Percentiles rank a stretch among this genome's conserved stretches.
Conservation (phyloP, 2,329 filamentous ascomycete genomes). For the Pyricularia grisea region DNA sequence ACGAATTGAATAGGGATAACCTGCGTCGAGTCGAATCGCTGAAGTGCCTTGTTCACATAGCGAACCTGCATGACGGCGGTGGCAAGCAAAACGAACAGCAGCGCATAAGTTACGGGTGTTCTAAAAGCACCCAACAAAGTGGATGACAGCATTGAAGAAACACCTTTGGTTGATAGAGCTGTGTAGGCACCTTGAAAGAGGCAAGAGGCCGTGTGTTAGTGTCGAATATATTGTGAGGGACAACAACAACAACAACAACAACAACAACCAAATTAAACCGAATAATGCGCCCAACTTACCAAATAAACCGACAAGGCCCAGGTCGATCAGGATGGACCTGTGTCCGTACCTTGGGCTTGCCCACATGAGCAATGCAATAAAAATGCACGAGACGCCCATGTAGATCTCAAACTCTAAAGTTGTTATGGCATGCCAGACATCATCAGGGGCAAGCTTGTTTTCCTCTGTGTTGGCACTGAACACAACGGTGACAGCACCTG, state of each 20-base stretch:
- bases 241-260: too few relatives aligned
- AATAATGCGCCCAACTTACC: constrained; percentile 45
- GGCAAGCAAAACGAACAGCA: constrained; percentile 67
- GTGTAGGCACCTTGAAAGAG: constrained; percentile 69
- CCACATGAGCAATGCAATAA: constrained; percentile 74
- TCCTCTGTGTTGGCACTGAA: constrained; percentile 84
- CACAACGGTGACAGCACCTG: constrained; percentile 84
- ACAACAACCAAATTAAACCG: not conserved
- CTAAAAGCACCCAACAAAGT: constrained; percentile 82
- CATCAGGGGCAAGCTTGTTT: constrained; percentile 79
- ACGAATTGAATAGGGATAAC: constrained; percentile 98
- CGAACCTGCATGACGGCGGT: constrained; percentile 96
- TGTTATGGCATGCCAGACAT: constrained; percentile 84
- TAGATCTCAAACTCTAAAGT: constrained; percentile 88
- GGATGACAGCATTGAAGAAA: constrained; percentile 88
- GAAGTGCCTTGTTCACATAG: constrained; percentile 81
- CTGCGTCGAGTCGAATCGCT: constrained; percentile 92
- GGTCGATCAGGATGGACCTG: constrained; percentile 79
- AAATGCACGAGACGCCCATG: constrained; percentile 60
- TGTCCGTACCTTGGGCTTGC: constrained; percentile 77
- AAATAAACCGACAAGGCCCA: constrained; percentile 88
- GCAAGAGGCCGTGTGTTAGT: not conserved
- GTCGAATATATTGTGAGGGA: too few relatives aligned
- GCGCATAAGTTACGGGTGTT: constrained; percentile 82
- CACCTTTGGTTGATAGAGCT: constrained; percentile 91